Base-by-base conservation (phyloP, 2,329 filamentous ascomycete species). In the Aspergillus sp. region DNA sequence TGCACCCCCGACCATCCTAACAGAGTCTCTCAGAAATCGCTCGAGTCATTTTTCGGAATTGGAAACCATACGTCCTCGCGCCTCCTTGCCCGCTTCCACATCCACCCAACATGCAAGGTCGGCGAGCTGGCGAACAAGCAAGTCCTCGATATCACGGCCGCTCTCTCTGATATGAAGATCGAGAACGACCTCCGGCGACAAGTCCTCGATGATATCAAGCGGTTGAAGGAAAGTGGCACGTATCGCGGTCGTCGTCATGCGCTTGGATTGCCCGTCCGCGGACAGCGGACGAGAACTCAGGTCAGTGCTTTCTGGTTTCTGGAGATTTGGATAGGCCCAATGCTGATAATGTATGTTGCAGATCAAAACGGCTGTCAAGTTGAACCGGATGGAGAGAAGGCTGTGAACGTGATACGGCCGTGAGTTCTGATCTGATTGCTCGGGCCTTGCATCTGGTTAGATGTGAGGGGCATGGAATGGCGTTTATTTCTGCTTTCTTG, bases 241-340 rank as follows among this genome's bases (percentile, higher is more conserved):
- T 96, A 96, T 69, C 81, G 94, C 49, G 94, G 94, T 59, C 86
- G 89, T 71, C 80, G 94, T 61, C 94, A 99, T 78, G 93, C 93
- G 52, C 92, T 97, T 88, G 85, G 87, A 55, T 75, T 97, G 76
- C 94, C 94, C 3, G 93, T 94, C 49, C 83, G 94, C 62, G 94
- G 94, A 62, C 94, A 99, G 76, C 84, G 82, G 64, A 97, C 94
- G 54, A 87, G 89, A 69, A 89, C 79, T 69, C 93, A 88, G 78
- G 83, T 85, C 64, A 55, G 70, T 67, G 49, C 60, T 45, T 42
- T 40, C 19, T 42, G 50, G 49, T 3, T 45, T n/a, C 5, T 38
- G 41, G 46, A 31, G 23, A n/a, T 34, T 14, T 32, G 32, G 29
- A 11, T 47, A 25, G 43, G 9, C 16, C 25, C 25, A 31, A 16